A percentile compares a stretch with the other conserved stretches of the same genome.
These are phyloP conservation scores for Corchorus capsularis DNA, from an alignment of 345 rosid species.

Conservation along the genomic window DNA sequence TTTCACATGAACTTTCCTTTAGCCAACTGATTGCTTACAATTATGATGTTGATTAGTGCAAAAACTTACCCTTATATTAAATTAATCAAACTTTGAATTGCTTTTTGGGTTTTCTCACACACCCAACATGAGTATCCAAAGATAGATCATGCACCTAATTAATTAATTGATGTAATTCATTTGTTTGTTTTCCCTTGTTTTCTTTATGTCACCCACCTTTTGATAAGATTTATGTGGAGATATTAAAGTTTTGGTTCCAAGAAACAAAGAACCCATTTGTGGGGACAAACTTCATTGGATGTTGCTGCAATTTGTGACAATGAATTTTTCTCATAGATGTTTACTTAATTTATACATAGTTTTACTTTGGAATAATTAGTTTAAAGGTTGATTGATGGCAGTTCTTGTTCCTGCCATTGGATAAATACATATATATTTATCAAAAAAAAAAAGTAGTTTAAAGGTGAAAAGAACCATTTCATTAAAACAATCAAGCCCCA, in stretches of 20 bases:
- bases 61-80: neutral
- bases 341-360: neutral
- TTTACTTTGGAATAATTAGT: neutral
- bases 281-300: conserved; percentile 12
- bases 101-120: neutral
- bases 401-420: too few relatives aligned
- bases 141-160: neutral
- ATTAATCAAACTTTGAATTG: neutral
- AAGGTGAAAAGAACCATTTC: neutral
- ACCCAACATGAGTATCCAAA: conserved; percentile 5
- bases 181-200: neutral
- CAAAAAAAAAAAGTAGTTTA: too few relatives aligned
- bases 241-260: conserved; percentile 9
- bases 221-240: neutral
- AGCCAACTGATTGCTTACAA: neutral
- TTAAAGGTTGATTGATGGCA: too few relatives aligned
- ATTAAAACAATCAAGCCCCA: too few relatives aligned
- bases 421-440: too few relatives aligned
- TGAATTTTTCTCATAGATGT: neutral
- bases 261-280: conserved; percentile 9
- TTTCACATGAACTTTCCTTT: conserved; percentile 3
- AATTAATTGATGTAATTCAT: neutral
- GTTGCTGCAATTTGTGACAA: conserved; percentile 8
- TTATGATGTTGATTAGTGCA: neutral
- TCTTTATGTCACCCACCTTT: neutral